These are phyloP conservation scores for Sistotremastrum suecicum DNA, from an alignment of 768 basidiomycete genomes.

Conservation along the genomic window DNA sequence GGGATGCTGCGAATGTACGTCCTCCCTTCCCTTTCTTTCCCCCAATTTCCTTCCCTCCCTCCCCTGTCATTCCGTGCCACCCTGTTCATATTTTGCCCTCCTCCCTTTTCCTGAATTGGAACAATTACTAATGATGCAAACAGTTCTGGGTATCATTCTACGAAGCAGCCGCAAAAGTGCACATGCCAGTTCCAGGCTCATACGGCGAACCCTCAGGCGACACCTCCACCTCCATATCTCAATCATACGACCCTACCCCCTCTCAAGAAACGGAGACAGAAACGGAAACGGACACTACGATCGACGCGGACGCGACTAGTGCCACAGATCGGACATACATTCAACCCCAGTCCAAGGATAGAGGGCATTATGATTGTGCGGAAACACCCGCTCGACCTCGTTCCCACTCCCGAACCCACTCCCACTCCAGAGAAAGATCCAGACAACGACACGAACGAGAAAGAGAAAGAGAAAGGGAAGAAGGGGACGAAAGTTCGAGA, in stretches of 20 bases:
- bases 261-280: constrained; percentile 7
- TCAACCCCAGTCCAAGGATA: not conserved
- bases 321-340: constrained; percentile 15
- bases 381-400: not conserved
- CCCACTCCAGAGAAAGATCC: constrained; percentile 7
- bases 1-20: constrained; percentile 80
- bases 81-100: not conserved
- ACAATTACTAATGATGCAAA: not conserved
- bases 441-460: constrained; percentile 2
- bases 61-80: not conserved
- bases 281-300: constrained; percentile 5
- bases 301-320: constrained; percentile 9
- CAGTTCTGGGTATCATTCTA: constrained; percentile 98
- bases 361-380: not conserved
- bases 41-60: too few relatives aligned
- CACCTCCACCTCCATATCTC: too few relatives aligned
- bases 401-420: constrained; percentile 6
- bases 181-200: constrained; percentile 42
- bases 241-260: not conserved
- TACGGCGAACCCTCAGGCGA: constrained; percentile 2
- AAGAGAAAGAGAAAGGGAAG: constrained; percentile 4
- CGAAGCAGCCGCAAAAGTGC: constrained; percentile 82
- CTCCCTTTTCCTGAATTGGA: not conserved
- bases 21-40: not conserved
- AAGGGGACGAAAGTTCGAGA: not conserved